A percentile compares a stretch with the other conserved stretches of the same genome.
Conservation (phyloP, 805 yeast species). For the Spathaspora arborariae region DNA sequence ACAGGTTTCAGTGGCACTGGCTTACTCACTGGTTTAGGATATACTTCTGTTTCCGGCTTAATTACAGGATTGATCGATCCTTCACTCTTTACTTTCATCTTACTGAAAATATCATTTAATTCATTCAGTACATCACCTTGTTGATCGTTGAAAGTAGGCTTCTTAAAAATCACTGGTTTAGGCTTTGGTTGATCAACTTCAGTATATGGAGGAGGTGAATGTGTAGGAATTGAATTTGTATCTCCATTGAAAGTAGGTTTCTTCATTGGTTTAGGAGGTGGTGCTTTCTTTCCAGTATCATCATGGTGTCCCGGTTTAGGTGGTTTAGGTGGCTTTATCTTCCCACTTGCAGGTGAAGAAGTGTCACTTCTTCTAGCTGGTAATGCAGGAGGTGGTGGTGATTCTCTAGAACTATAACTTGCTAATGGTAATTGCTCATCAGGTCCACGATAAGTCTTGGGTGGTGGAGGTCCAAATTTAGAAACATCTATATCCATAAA, state of each 20-base stretch:
- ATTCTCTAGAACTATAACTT: neutral
- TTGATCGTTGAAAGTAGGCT: neutral
- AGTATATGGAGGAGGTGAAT: constrained; percentile 16
- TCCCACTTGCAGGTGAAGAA: constrained; percentile 5
- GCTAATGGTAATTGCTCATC: constrained; percentile 6
- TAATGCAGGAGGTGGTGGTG: constrained; percentile 5
- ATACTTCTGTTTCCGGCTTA: neutral
- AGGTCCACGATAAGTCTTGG: constrained; percentile 15
- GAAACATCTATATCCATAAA: constrained; percentile 30
- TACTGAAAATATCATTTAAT: constrained; percentile 4
- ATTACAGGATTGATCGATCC: neutral
- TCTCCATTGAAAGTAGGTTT: constrained; percentile 15
- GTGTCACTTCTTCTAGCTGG: neutral
- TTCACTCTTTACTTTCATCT: constrained; percentile 4
- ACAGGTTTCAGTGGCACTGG: constrained; percentile 4
- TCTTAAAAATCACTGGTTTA: neutral
- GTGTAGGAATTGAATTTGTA: constrained; percentile 5
- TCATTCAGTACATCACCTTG: constrained; percentile 5
- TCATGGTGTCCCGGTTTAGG: constrained; percentile 6
- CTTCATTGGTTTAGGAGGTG: constrained; percentile 44
- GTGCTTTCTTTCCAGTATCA: constrained; percentile 22
- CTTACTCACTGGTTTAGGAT: neutral
- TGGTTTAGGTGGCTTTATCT: constrained; percentile 8
- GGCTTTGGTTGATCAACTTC: constrained; percentile 6
- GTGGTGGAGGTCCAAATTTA: constrained; percentile 47